Percentiles rank a stretch among this genome's conserved stretches.
Evolutionary conservation across 1,139 yeast species (phyloP).

Genomic region (Pichia sp.): DNA sequence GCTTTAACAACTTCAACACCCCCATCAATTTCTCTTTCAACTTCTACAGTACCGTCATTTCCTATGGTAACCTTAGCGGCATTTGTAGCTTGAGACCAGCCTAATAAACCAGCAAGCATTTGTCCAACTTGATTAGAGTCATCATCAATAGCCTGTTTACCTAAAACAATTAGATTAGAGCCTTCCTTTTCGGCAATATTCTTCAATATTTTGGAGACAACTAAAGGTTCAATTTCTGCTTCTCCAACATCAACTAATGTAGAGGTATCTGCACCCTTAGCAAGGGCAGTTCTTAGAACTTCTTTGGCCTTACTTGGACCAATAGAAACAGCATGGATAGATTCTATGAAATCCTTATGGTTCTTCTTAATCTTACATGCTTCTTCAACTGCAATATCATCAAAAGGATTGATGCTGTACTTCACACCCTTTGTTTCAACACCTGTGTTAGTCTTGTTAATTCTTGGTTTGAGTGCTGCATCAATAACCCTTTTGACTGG

Average conservation of each 20-base stretch:
- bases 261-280: constrained; percentile 88
- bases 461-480: constrained; percentile 87
- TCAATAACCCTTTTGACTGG: constrained; percentile 96
- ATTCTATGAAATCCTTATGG: constrained; percentile 66
- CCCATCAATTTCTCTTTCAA: constrained; percentile 91
- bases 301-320: constrained; percentile 89
- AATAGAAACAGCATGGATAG: constrained; percentile 86
- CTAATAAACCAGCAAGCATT: constrained; percentile 86
- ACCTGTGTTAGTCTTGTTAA: constrained; percentile 80
- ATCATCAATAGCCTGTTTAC: constrained; percentile 95
- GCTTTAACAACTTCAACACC: constrained; percentile 84
- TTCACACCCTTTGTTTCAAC: constrained; percentile 88
- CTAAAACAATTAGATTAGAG: constrained; percentile 76
- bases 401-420: constrained; percentile 92
- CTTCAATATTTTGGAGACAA: constrained; percentile 79
- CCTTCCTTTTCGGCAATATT: constrained; percentile 65
- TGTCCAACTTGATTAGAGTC: constrained; percentile 97
- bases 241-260: constrained; percentile 79
- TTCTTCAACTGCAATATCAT: constrained; percentile 95
- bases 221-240: constrained; percentile 71
- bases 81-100: constrained; percentile 98
- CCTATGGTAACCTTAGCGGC: constrained; percentile 78
- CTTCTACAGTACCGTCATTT: constrained; percentile 52
- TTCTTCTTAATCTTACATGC: constrained; percentile 73
- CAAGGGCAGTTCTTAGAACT: constrained; percentile 80